Conservation (phyloP, 2,329 filamentous ascomycete genomes). For the Fusarium piperis region DNA sequence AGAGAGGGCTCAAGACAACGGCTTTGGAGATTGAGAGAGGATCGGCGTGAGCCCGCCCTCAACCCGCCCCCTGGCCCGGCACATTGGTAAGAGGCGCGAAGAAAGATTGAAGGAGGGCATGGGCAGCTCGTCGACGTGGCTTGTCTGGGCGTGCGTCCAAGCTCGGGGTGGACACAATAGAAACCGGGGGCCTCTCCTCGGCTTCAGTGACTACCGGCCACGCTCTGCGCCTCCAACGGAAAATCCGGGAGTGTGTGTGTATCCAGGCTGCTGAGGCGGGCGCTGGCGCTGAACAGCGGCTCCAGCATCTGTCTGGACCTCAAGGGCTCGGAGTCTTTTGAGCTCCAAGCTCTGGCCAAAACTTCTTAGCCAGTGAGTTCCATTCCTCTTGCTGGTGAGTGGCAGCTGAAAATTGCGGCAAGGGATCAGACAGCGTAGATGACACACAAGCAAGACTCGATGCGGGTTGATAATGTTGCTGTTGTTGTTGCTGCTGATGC, state of each 20-base stretch:
- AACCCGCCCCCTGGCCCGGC: conserved; percentile 38
- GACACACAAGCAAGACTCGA: neutral
- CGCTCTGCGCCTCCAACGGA: conserved; percentile 8
- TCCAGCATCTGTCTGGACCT: conserved; percentile 14
- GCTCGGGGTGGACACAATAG: conserved; percentile 23
- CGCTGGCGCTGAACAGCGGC: conserved; percentile 34
- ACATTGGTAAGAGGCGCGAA: conserved; percentile 39
- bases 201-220: conserved; percentile 30
- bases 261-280: conserved; percentile 27
- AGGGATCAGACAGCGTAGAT: neutral
- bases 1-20: conserved; percentile 31
- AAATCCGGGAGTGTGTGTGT: conserved; percentile 30
- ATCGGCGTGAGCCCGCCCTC: conserved; percentile 38
- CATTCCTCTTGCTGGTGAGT: conserved; percentile 14
- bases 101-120: conserved; percentile 40
- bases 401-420: conserved; percentile 8
- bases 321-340: neutral
- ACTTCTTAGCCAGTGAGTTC: conserved; percentile 14
- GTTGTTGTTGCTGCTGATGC: neutral
- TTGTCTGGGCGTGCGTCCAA: conserved; percentile 37
- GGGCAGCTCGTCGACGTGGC: conserved; percentile 35
- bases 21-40: conserved; percentile 38
- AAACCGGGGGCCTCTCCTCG: conserved; percentile 35
- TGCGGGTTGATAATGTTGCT: neutral
- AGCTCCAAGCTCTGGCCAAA: conserved; percentile 9